Base-by-base conservation (phyloP, 2,329 filamentous ascomycete genomes). In the Penicillium sp. region DNA sequence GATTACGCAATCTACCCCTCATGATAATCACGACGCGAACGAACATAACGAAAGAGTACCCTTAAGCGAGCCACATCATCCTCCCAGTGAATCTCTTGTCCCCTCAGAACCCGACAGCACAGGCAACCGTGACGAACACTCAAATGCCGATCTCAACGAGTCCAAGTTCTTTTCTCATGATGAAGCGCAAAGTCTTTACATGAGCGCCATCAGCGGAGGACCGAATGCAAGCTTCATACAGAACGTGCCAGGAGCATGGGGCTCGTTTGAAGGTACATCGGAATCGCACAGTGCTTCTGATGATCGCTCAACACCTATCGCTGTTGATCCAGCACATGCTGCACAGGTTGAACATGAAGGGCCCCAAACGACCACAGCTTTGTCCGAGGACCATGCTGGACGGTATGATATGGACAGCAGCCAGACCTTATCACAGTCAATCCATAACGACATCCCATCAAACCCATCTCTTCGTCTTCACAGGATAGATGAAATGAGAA, bases 171-270 rank as follows among this genome's bases (percentile, higher is more conserved):
- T 76, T 49, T 74, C 72, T 35, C 72, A 74, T 48, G 73, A 76
- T 50, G 73, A 77, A 58, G 75, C 75, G n/a, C 68, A 75, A 48
- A 77, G 75, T 54, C 71, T 77, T 67, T 77, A 77, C 49, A 75
- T 77, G 74, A 77, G 82, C 62, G 82, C 80, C 10, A 72, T 83
- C 47, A 81, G 78, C 50, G 68, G 71, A 31, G 64, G 64, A 9
- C 64, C 49, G 16, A 59, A 52, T 43, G 56, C 52, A 25, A 63
- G 60, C 41, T 66, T 67, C 37, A 53, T 61, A 25, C 65, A 64
- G 4, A 59, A 61, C 38, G 72, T 75, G 51, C 73, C 74, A 13
- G 73, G 74, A 7, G 72, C 64, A 31, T 75, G 73, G 73, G 66
- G 66, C 33, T 67, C 63, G 12, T 62, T 62, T 7, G 63, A 59